Base-by-base conservation (phyloP, 805 yeast genomes). In the Nakazawaea pomicola region DNA sequence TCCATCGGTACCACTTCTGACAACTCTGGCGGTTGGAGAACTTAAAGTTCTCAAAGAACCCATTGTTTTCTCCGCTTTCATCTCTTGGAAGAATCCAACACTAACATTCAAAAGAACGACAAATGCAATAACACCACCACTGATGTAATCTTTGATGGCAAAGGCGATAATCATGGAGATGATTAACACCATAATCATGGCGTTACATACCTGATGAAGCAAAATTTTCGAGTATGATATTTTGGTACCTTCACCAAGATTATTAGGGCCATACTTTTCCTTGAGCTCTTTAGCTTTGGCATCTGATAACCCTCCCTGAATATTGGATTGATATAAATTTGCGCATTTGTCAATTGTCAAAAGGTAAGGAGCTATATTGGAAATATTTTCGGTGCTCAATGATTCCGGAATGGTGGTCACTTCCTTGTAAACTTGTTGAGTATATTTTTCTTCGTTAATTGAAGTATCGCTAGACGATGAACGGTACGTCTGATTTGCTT, bases 1-100 rank as follows among this genome's bases (percentile, higher is more conserved):
- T 14, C 56, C 50, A 44, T 76, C 78, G 14, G 61, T 63, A 27
- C 85, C 86, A 49, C 76, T 65, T 57, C 93, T 70, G 32, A 77
- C 67, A 18, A 78, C 87, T 30, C 72, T 63, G 0, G 93, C 90
- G 3, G 80, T 73, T 3, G 91, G 88, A 2, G 88, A 78, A 39
- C 83, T 71, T 39, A 84, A 67, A 0, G 79, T 71, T 46, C 76
- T 70, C 31, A 83, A 69, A 0, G 89, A 79, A 29, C 80, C 84
- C 87, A 83, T 84, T 1, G 91, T 84, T 54, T 80, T 74, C 48
- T 83, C 89, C 1, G 93, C 91, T 48, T 75, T 78, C 54, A 67
- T 70, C 55, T 83, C 91, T 58, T 83, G 93, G 48, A 72, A 59
- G 41, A 79, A 72, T 4, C 93, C 93, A 43, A 83, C 80, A 21